These are phyloP conservation scores for Pisolithus marmoratus DNA, from an alignment of 768 basidiomycete genomes.

Conservation along the genomic window DNA sequence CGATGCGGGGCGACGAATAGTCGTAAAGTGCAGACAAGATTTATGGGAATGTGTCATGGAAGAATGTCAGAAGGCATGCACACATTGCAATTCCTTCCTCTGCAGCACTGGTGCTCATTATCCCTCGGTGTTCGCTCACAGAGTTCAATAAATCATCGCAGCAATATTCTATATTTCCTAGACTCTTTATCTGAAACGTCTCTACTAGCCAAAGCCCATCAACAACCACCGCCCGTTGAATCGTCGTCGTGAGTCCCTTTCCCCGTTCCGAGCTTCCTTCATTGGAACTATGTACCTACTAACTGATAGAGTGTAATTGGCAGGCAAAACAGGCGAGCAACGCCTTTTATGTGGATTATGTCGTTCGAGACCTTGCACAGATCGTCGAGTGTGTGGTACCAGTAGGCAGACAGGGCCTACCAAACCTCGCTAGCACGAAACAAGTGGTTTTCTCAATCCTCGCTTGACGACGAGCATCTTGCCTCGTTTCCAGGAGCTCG, in stretches of 20 bases:
- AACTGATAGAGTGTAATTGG: conserved; percentile 26
- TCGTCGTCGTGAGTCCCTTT: conserved; percentile 17
- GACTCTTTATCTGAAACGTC: conserved; percentile 83
- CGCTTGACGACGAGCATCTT: too few relatives aligned
- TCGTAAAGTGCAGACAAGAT: conserved; percentile 81
- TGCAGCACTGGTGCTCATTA: not conserved
- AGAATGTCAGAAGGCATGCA: conserved; percentile 76
- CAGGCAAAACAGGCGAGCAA: conserved; percentile 30
- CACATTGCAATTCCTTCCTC: not conserved
- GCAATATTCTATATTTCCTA: conserved; percentile 89
- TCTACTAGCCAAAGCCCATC: conserved; percentile 57
- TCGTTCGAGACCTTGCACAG: conserved; percentile 69
- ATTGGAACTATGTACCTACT: not conserved
- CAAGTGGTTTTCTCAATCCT: conserved; percentile 50
- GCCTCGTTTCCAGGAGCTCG: too few relatives aligned
- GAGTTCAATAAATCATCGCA: conserved; percentile 87
- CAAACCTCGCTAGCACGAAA: conserved; percentile 82
- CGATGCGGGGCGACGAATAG: too few relatives aligned
- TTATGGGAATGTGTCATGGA: conserved; percentile 92
- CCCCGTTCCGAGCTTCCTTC: too few relatives aligned
- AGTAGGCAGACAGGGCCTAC: conserved; percentile 77
- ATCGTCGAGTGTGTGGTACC: conserved; percentile 87
- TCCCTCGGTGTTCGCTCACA: conserved; percentile 24
- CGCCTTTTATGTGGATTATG: conserved; percentile 70
- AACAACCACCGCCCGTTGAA: conserved; percentile 20